phyloP scores from a whole-genome alignment of 2,329 filamentous ascomycete genomes.

The Bipolaris oryzae region DNA sequence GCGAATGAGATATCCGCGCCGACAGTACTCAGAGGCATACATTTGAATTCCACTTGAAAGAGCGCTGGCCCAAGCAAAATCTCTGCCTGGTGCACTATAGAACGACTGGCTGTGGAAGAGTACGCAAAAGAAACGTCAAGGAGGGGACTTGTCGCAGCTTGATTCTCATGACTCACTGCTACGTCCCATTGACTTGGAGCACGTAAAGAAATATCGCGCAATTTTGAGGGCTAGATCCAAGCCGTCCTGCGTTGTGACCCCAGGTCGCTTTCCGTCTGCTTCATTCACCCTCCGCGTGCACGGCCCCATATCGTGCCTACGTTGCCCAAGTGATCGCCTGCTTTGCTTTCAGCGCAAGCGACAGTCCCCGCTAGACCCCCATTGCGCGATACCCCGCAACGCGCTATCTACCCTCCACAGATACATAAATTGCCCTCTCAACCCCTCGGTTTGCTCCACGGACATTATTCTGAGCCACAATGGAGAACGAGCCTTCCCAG shows the following conservation, averaged over 20 bases:
- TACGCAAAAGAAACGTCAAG: slow-evolving; percentile 3
- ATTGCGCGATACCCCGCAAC: slow-evolving; percentile 2
- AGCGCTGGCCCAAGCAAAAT: background rate
- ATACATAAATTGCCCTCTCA: background rate
- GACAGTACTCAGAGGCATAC: background rate
- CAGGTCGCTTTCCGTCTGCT: background rate
- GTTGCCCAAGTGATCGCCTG: slow-evolving; percentile 8
- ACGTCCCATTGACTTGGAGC: slow-evolving; percentile 30
- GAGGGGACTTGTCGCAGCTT: background rate
- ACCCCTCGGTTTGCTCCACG: background rate
- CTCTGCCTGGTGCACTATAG: background rate
- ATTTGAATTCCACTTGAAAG: background rate
- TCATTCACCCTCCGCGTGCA: slow-evolving; percentile 5
- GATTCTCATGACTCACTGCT: background rate
- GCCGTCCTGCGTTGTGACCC: background rate
- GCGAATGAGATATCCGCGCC: background rate
- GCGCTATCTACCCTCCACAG: slow-evolving; percentile 1
- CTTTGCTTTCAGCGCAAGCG: slow-evolving; percentile 10
- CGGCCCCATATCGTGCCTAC: slow-evolving; percentile 10
- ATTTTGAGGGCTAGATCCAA: background rate
- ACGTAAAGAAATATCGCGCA: slow-evolving; percentile 13
- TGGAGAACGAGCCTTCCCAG: slow-evolving; percentile 37
- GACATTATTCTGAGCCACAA: slow-evolving; percentile 8
- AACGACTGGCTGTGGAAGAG: background rate
- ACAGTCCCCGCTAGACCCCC: slow-evolving; percentile 3